Conservation (phyloP, 169 alveolate genomes). For the Plasmodium gallinaceum region DNA sequence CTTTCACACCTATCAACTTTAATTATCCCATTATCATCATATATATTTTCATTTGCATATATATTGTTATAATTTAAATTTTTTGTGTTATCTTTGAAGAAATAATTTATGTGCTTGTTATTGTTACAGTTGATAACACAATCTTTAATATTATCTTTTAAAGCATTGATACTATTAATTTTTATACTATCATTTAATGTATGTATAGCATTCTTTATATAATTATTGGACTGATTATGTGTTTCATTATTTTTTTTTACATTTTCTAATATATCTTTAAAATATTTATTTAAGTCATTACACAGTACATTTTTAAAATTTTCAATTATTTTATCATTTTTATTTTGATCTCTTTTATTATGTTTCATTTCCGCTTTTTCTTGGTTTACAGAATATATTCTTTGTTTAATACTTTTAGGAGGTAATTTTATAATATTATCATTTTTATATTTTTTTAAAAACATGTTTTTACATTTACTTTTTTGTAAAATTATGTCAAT, state of each 20-base stretch:
- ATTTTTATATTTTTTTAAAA: slow-evolving; percentile 20
- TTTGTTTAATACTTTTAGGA: slow-evolving; percentile 26
- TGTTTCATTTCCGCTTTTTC: slow-evolving; percentile 2
- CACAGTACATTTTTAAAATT: slow-evolving; percentile 65
- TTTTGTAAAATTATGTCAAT: slow-evolving; percentile 68
- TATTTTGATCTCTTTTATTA: not conserved
- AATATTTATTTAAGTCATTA: slow-evolving; percentile 47
- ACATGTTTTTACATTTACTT: slow-evolving; percentile 42
- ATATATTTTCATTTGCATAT: not conserved
- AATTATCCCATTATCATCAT: not conserved
- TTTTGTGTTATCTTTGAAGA: not conserved
- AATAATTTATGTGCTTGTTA: not conserved
- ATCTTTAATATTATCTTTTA: slow-evolving; percentile 1
- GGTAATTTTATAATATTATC: slow-evolving; percentile 17
- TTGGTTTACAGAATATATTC: slow-evolving; percentile 55
- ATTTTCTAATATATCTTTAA: slow-evolving; percentile 35
- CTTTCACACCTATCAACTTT: not conserved
- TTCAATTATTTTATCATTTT: slow-evolving; percentile 42
- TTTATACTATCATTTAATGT: not conserved
- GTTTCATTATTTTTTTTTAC: slow-evolving; percentile 8
- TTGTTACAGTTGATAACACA: not conserved
- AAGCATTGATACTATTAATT: not conserved
- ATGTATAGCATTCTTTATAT: not conserved
- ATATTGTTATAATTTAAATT: not conserved
- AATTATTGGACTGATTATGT: not conserved